phyloP scores from a whole-genome alignment of 2,329 filamentous ascomycete genomes.

The Aquanectria penicillioides region DNA sequence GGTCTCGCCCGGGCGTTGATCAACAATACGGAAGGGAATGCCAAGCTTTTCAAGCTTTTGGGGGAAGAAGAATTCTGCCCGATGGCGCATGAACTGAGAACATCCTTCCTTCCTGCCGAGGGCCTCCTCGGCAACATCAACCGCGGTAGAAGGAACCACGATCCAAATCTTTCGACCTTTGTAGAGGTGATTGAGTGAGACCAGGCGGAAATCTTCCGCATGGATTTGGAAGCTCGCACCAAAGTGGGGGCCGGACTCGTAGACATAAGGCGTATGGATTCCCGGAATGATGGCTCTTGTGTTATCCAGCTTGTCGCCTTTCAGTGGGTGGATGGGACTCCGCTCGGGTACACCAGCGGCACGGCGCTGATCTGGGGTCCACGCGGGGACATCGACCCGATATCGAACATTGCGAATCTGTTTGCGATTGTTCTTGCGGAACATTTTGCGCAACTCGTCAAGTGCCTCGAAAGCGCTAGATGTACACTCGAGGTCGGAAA shows the following conservation, averaged over 20 bases:
- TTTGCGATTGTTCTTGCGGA: conserved; percentile 47
- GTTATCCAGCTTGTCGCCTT: conserved; percentile 49
- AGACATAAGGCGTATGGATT: conserved; percentile 53
- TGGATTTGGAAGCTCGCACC: conserved; percentile 53
- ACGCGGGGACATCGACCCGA: conserved; percentile 51
- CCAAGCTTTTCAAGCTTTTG: conserved; percentile 51
- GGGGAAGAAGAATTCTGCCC: conserved; percentile 53
- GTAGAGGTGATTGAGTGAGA: conserved; percentile 52
- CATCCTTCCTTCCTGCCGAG: conserved; percentile 47
- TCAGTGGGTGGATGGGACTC: conserved; percentile 51
- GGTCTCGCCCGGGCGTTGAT: conserved; percentile 52
- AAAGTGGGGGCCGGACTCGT: conserved; percentile 51
- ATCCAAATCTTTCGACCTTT: conserved; percentile 54
- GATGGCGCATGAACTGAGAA: conserved; percentile 54
- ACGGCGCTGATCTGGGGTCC: conserved; percentile 47
- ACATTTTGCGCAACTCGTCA: conserved; percentile 48
- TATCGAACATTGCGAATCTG: conserved; percentile 52
- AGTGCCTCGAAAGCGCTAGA: conserved; percentile 42
- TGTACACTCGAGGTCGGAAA: conserved; percentile 36
- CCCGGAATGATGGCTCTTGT: conserved; percentile 52
- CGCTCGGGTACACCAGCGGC: conserved; percentile 49
- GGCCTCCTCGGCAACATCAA: conserved; percentile 47
- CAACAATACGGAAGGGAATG: conserved; percentile 50
- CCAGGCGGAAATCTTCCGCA: conserved; percentile 52
- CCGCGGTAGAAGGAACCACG: conserved; percentile 49